Percentiles rank a stretch among this genome's conserved stretches.
These are phyloP conservation scores for Veloporphyrellus conicus DNA, from an alignment of 1,284 basidiomycete species.

Conservation along the genomic window DNA sequence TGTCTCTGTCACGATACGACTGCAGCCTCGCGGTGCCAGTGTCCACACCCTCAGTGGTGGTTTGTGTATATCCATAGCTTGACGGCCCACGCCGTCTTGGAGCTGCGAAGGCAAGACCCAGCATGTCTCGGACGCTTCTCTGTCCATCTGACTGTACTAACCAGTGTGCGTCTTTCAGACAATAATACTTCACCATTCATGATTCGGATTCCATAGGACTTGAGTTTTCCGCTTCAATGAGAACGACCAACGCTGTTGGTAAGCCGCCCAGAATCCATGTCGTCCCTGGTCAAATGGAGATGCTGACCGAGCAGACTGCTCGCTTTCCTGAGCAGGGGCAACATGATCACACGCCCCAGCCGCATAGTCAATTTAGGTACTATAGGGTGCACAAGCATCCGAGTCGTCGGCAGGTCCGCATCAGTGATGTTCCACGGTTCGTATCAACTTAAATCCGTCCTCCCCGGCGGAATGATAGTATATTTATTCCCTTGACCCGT, in stretches of 20 bases:
- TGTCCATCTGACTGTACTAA: too few species aligned
- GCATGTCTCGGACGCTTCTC: too few species aligned
- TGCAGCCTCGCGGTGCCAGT: too few species aligned
- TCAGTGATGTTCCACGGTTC: background rate
- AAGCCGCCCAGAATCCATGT: background rate
- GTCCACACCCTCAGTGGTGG: too few species aligned
- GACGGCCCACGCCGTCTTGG: too few species aligned
- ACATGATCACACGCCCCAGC: background rate
- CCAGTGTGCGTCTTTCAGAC: too few species aligned
- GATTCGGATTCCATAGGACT: background rate
- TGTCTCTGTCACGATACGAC: slow-evolving; percentile 5
- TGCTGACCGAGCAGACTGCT: slow-evolving; percentile 1
- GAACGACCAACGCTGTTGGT: background rate
- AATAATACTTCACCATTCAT: too few species aligned
- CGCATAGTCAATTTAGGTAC: too few species aligned
- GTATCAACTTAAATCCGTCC: background rate
- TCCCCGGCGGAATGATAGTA: slow-evolving; percentile 15
- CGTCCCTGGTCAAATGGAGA: background rate
- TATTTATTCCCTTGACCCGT: slow-evolving; percentile 1
- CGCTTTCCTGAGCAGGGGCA: background rate
- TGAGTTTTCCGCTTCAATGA: background rate
- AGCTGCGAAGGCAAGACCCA: too few species aligned
- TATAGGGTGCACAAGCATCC: too few species aligned
- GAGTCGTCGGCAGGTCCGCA: background rate
- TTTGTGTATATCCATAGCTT: too few species aligned